A percentile compares a stretch with the other conserved stretches of the same genome.
phyloP scores from a whole-genome alignment of 2,329 filamentous ascomycete genomes.

The Penicillium italicum region DNA sequence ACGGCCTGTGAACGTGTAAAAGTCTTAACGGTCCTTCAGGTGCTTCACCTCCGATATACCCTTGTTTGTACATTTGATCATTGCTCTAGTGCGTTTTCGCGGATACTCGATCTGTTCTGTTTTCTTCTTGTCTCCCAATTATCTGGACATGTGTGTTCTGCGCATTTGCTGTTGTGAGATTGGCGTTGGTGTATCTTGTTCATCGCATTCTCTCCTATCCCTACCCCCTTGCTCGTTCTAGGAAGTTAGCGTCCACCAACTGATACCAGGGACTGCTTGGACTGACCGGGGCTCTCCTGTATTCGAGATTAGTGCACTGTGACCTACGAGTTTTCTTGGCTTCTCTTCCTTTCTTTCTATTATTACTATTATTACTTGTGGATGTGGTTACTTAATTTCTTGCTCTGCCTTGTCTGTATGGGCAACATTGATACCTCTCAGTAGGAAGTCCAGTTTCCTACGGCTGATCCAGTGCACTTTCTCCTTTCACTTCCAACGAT shows the following conservation, averaged over 20 bases:
- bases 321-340: constrained; percentile 28
- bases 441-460: constrained; percentile 8
- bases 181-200: constrained; percentile 38
- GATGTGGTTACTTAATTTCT: constrained; percentile 26
- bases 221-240: constrained; percentile 16
- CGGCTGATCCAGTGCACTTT: constrained; percentile 8
- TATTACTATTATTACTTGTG: constrained; percentile 29
- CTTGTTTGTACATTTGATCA: constrained; percentile 39
- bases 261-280: constrained; percentile 18
- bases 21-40: constrained; percentile 33
- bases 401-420: constrained; percentile 13
- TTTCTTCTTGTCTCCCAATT: constrained; percentile 25
- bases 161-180: constrained; percentile 26
- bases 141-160: constrained; percentile 30
- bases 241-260: constrained; percentile 8
- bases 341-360: constrained; percentile 27
- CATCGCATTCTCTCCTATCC: constrained; percentile 22
- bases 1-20: constrained; percentile 37
- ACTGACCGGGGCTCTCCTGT: constrained; percentile 14
- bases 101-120: constrained; percentile 18
- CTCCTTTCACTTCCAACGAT: constrained; percentile 6
- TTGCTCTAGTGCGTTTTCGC: constrained; percentile 24
- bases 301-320: constrained; percentile 30
- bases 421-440: constrained; percentile 13
- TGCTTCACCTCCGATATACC: constrained; percentile 37